These are phyloP conservation scores for Fraxinus velutina DNA, from an alignment of 305 asterid genomes.

Conservation along the genomic window DNA sequence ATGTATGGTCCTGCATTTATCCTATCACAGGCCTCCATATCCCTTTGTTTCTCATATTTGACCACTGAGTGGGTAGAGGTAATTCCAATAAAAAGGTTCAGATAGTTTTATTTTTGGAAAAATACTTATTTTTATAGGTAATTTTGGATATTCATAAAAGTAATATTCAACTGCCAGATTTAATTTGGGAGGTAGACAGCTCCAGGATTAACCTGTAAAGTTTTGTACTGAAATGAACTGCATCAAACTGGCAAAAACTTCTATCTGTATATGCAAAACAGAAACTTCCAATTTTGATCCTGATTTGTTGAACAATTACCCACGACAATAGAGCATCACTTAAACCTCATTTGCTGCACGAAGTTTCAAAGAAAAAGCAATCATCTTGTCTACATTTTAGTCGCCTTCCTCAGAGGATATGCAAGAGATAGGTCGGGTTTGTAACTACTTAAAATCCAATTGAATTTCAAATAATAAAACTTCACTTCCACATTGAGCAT, in stretches of 20 bases:
- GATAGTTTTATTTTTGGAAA: background rate
- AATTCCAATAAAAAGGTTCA: background rate
- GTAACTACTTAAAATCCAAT: background rate
- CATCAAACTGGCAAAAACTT: background rate
- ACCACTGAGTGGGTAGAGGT: background rate
- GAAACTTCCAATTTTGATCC: background rate
- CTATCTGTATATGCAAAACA: background rate
- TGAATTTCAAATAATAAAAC: background rate
- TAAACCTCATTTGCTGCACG: background rate
- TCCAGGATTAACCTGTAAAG: background rate
- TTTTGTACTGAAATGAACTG: background rate
- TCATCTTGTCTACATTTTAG: background rate
- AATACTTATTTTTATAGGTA: background rate
- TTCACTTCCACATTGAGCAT: background rate
- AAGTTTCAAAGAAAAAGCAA: background rate
- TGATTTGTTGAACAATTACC: background rate
- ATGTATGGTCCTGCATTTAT: background rate
- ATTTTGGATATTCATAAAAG: background rate
- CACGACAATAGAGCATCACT: background rate
- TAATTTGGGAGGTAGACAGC: background rate
- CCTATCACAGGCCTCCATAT: background rate
- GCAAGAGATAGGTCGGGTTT: background rate
- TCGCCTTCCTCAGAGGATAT: background rate
- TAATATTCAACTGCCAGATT: background rate
- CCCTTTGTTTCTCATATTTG: background rate